Conservation (phyloP, 2,329 filamentous ascomycete genomes). For the Metarhizium anisopliae region DNA sequence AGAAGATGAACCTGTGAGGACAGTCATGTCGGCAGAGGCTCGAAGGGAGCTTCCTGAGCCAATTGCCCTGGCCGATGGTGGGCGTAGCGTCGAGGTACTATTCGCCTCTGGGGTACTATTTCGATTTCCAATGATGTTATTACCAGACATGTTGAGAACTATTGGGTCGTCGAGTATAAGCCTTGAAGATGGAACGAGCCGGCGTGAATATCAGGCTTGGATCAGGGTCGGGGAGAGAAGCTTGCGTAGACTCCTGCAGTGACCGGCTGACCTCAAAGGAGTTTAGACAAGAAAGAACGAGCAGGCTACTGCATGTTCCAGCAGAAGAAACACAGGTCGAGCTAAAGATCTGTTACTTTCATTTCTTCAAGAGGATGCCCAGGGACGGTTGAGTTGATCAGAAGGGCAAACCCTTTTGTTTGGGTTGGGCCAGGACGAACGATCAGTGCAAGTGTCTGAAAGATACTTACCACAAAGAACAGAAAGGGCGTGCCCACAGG, state of each 20-base stretch:
- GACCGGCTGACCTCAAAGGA: constrained; percentile 77
- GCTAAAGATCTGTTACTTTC: not conserved
- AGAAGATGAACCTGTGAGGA: constrained; percentile 57
- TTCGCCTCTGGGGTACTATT: constrained; percentile 95
- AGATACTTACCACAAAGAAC: constrained; percentile 16
- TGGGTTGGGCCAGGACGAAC: not conserved
- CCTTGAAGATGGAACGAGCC: constrained; percentile 4
- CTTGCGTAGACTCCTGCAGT: constrained; percentile 58
- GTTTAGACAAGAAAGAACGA: constrained; percentile 28
- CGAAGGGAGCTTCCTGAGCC: constrained; percentile 78
- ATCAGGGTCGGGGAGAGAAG: constrained; percentile 12
- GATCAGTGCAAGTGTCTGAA: not conserved
- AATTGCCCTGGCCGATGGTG: constrained; percentile 68
- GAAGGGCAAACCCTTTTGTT: not conserved
- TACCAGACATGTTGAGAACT: constrained; percentile 59
- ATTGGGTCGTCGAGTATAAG: constrained; percentile 11
- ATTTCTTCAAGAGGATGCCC: not conserved
- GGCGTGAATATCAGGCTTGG: not conserved
- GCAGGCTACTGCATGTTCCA: constrained; percentile 25
- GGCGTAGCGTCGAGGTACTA: constrained; percentile 72
- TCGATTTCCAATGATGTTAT: constrained; percentile 68
- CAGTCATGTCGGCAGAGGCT: constrained; percentile 92
- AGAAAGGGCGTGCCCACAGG: constrained; percentile 13
- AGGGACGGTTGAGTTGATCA: not conserved
- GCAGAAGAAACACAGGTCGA: constrained; percentile 11